These are phyloP conservation scores for Ceratobasidium sp. DNA, from an alignment of 1,284 basidiomycete genomes.

Conservation along the genomic window DNA sequence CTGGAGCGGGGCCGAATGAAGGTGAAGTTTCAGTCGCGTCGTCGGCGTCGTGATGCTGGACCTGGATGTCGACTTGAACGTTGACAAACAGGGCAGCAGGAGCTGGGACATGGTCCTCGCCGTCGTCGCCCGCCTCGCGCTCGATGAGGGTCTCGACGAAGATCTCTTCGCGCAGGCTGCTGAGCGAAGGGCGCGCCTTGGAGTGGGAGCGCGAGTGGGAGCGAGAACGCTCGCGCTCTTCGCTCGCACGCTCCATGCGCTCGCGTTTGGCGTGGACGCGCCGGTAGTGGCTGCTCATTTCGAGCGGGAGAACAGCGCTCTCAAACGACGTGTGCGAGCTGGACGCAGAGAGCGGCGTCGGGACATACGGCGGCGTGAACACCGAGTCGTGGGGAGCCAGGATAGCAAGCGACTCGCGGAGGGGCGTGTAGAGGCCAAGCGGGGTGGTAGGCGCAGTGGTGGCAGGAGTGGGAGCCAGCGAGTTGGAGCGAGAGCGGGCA, in stretches of 20 bases:
- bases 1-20: slow-evolving; percentile 16
- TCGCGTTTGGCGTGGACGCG: slow-evolving; percentile 38
- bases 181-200: slow-evolving; percentile 23
- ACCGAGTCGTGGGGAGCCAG: neutral
- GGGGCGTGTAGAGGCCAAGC: neutral
- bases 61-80: slow-evolving; percentile 24
- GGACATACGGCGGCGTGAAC: neutral
- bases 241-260: slow-evolving; percentile 28
- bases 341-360: slow-evolving; percentile 21
- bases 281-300: slow-evolving; percentile 39
- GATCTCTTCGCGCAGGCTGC: slow-evolving; percentile 16
- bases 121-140: slow-evolving; percentile 20
- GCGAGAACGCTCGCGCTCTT: slow-evolving; percentile 21
- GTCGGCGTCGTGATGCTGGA: slow-evolving; percentile 13
- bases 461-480: slow-evolving; percentile 19
- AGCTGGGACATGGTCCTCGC: slow-evolving; percentile 8
- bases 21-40: neutral
- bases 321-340: slow-evolving; percentile 22
- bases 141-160: slow-evolving; percentile 7
- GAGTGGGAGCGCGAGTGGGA: slow-evolving; percentile 33
- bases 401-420: slow-evolving; percentile 23
- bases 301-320: slow-evolving; percentile 10
- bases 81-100: slow-evolving; percentile 9
- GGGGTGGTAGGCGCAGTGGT: slow-evolving; percentile 32
- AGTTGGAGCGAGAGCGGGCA: slow-evolving; percentile 40